Evolutionary conservation across 108 stramenopile genomes (phyloP), one percentile per base, ranked within the genome.

Genomic region (Mediolabrus comicus): DNA sequence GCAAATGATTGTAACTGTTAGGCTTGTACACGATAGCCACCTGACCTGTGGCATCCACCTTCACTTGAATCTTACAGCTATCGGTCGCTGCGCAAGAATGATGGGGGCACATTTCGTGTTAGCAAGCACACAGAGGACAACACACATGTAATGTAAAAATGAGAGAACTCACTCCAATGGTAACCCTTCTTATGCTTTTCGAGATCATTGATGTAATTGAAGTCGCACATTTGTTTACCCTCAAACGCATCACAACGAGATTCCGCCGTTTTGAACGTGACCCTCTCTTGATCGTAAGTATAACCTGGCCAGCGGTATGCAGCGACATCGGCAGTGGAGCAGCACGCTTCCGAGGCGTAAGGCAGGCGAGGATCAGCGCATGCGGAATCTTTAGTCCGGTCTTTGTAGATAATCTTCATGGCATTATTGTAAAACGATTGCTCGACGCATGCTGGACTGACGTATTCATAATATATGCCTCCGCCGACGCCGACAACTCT

Each of bases 401-500:
- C 76, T 8, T 35, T 46, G 13, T 53, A 31, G 24, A 62, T 61
- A 2, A 84, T 64, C 43, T 77, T 56, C 58, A 69, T 83, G 26
- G 66, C 74, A 52, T 82, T 74, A 10, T 78, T 31, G 55, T 82
- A 83, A 71, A 87, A 87, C 10, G 82, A 81, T 2, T 75, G 60
- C n/a, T 87, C 41, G 25, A 85, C 84, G 39, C 87, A 87, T 3
- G 87, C 69, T 1, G 49, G 70, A 22, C 62, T 56, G 8, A 83
- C 53, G 57, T 78, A 87, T 62, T 87, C 87, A 38, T 83, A 87
- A 52, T 67, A 85, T 17, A 49, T 24, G 6, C 83, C 49, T 13
- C 35, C 33, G 6, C 57, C 77, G 27, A 84, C 77, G 65, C 72
- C 60, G 3, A 88, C 73, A 2, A 77, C 64, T 24, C 84, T 65